Base-by-base conservation (phyloP, 441 rosid species). In the Gossypium davidsonii region DNA sequence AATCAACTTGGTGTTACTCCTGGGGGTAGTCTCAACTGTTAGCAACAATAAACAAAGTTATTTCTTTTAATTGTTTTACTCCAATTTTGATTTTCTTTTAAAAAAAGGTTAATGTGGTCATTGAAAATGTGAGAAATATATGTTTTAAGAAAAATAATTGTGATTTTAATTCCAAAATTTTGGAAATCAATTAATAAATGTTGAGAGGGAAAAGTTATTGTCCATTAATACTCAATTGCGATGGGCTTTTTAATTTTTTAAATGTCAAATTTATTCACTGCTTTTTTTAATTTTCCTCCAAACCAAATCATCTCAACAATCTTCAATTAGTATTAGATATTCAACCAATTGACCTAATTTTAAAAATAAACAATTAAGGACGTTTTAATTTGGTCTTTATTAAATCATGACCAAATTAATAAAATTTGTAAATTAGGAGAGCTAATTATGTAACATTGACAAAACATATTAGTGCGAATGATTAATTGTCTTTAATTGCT, bases 11-110 rank as follows among this genome's bases (percentile, higher is more conserved):
- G 89, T 0, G 90, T 89, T 72, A 70, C 82, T 74, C 86, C 91
- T 0, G 91, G 92, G 2, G 80, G 70, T 58, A 91, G 83, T 51
- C 84, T 87, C 25, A 76, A 76, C 25, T 90, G 92, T 74, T 88
- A 84, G 67, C 11, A 15, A 8, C n/a, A 62, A 62, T 31, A 25
- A 58, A 59, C 17, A 4, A 59, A 59, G 37, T 59, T 59, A 4
- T 42, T 42, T 42, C 48, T 42, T 42, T 0, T 11, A 44, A 11
- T 44, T 44, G 49, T 44, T 44, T 11, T 11, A 44, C 49, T 11
- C n/a, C 49, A 44, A 44, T 11, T 44, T 44, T 44, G n/a, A 44
- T 44, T 44, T 44, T 44, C n/a, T 11, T 44, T 44, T 0, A 44
- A 44, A 44, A 11, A 11, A 44, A 44, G n/a, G 49, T 44, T 11